Base-by-base conservation (phyloP, 345 rosid genomes). In the Eucalyptus tenuipes region DNA sequence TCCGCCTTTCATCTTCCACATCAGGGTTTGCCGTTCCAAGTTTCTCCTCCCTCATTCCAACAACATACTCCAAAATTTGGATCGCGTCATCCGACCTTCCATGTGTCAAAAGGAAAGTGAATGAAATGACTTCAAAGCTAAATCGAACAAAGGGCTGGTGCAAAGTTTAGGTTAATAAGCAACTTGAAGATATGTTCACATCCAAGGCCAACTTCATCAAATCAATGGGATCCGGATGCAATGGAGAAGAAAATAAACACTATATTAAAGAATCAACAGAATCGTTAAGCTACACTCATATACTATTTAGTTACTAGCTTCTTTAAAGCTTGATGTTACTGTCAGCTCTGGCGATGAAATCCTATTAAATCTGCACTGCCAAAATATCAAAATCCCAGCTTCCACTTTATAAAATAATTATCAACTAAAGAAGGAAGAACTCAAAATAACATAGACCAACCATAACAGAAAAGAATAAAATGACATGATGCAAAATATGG, bases 11-110 rank as follows among this genome's bases (percentile, higher is more conserved):
- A 25, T 94, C 98, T 6, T 92, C 94, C 80, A 96, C 99, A 82
- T 98, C 99, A 4, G 99, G 98, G 93, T 95, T 95, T 85, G 98
- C 99, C 5, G 98, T 98, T 91, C 99, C 99, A 11, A 98, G 98
- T 93, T 98, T 97, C 92, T 98, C 97, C 86, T 98, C 99, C 93
- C 99, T 97, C 93, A 95, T 95, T 10, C 95, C 96, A 86, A 98
- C 98, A 80, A 98, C 95, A 88, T 92, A 91, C 86, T 98, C 98
- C 89, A 98, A 68, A 87, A 98, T 93, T 88, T 95, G 96, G 88
- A 97, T 98, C n/a, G 99, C 99, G 90, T 97, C 99, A 86, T 94
- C 97, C 88, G 94, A 89, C 93, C 99, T 97, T 94, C 49, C 24
- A 75, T 37, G 82, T 40, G 27, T 40, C 45, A 86, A 89, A 44